Evolutionary conservation across 139 green algal genomes (phyloP).

Genomic region (Micractinium sp.): DNA sequence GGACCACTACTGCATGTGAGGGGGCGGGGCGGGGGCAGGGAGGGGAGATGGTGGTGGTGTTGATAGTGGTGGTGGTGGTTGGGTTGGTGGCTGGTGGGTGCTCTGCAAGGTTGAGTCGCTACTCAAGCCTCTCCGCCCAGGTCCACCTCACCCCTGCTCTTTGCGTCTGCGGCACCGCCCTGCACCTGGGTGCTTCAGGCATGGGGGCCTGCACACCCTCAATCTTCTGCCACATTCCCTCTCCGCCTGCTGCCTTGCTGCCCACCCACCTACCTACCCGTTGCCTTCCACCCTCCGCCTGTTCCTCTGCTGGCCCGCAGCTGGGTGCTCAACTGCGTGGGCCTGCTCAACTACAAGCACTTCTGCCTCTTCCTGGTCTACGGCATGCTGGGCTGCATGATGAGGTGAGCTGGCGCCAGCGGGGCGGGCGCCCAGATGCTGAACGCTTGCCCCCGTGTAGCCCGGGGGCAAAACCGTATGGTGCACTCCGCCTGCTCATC

Average conservation of each 20-base stretch:
- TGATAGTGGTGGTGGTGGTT: too few species aligned
- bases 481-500: not conserved
- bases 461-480: too few species aligned
- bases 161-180: too few species aligned
- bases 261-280: too few species aligned
- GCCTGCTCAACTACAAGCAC: slow-evolving; percentile 95
- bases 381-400: slow-evolving; percentile 56
- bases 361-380: slow-evolving; percentile 95
- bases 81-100: not conserved
- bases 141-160: too few species aligned
- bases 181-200: too few species aligned
- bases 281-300: not conserved
- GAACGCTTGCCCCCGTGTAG: too few species aligned
- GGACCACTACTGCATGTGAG: slow-evolving; percentile 82
- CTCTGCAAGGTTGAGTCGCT: not conserved
- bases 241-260: not conserved
- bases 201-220: too few species aligned
- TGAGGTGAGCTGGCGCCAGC: slow-evolving; percentile 43
- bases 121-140: not conserved
- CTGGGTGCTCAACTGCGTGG: slow-evolving; percentile 94
- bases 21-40: not conserved
- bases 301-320: not conserved
- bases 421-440: not conserved
- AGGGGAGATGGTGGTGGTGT: not conserved
- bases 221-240: not conserved